Evolutionary conservation across 768 basidiomycete genomes (phyloP), one percentile per base, ranked within the genome.

Genomic region (Phylloporus scabripes): DNA sequence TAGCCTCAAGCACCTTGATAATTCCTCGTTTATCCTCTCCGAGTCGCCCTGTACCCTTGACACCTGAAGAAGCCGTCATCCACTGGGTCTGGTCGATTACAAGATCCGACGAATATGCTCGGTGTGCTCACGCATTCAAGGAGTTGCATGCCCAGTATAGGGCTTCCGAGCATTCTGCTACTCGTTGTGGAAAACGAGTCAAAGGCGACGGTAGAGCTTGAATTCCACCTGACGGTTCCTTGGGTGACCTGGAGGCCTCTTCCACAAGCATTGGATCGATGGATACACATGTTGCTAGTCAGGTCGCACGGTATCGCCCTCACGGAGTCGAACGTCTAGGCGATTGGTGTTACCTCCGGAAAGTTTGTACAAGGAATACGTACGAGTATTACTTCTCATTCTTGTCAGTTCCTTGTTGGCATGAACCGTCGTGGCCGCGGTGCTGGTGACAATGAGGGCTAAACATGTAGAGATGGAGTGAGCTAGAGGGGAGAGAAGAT

Each of bases 301-400:
- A 24, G 18, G 11, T 32, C 18, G 18, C 29, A 20, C 55, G 59
- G 14, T 18, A 50, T 23, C 57, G 53, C 46, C 65, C 65, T 14
- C 59, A 65, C 26, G 31, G 37, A 5, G 62, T 18, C 42, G 51
- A 10, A n/a, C 20, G 1, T 49, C 63, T 6, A 57, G 20, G 42
- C 51, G 49, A 18, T 18, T 62, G 38, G 5, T 60, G 8, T 39
- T 66, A 8, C 57, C 64, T n/a, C 46, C 24, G 23, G 60, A 60
- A 48, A 87, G 79, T 53, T 62, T 92, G 7, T 80, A 77, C 15
- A 93, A 93, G 63, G 83, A 89, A 77, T 92, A 93, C 63, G 89
- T 90, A 63, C 41, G 77, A 65, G 20, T 11, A n/a, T 2, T 33
- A 53, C 21, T 23, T 23, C 2, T 48, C 38, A 39, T 45, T 42